phyloP scores from a whole-genome alignment of 129 eudicot species.

The Pittosporum tobira region DNA sequence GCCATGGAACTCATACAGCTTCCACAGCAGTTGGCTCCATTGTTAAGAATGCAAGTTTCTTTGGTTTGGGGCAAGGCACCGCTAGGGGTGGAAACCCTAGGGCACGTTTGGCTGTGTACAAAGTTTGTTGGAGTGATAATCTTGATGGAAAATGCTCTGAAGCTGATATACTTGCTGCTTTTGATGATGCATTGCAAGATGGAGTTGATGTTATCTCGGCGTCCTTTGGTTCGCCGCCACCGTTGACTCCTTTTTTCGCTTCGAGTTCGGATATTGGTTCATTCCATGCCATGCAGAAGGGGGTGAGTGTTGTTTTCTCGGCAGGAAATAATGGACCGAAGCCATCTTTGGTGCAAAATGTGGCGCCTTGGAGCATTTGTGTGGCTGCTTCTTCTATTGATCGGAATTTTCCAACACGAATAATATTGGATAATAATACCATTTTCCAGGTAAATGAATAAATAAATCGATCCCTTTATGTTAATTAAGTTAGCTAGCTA shows the following conservation, averaged over 20 bases:
- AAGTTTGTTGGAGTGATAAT: constrained; percentile 57
- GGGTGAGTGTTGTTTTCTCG: constrained; percentile 59
- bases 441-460: constrained; percentile 31
- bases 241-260: constrained; percentile 26
- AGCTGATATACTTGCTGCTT: constrained; percentile 61
- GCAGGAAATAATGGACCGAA: constrained; percentile 71
- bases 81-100: constrained; percentile 82
- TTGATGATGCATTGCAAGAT: constrained; percentile 64
- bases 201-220: constrained; percentile 68
- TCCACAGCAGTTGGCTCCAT: constrained; percentile 60
- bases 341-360: constrained; percentile 50
- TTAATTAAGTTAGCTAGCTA: not conserved
- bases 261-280: constrained; percentile 54
- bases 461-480: too few relatives aligned
- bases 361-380: constrained; percentile 68
- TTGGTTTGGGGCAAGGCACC: constrained; percentile 44
- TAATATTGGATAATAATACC: constrained; percentile 26
- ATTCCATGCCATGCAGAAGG: constrained; percentile 61
- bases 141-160: constrained; percentile 36
- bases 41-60: constrained; percentile 30
- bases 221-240: constrained; percentile 44
- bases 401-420: constrained; percentile 50
- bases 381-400: constrained; percentile 63
- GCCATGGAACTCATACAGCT: constrained; percentile 83
- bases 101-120: constrained; percentile 68